Evolutionary conservation across 192 early-diverging fungal species (phyloP).

Genomic region (Phycomyces blakesleeanus): DNA sequence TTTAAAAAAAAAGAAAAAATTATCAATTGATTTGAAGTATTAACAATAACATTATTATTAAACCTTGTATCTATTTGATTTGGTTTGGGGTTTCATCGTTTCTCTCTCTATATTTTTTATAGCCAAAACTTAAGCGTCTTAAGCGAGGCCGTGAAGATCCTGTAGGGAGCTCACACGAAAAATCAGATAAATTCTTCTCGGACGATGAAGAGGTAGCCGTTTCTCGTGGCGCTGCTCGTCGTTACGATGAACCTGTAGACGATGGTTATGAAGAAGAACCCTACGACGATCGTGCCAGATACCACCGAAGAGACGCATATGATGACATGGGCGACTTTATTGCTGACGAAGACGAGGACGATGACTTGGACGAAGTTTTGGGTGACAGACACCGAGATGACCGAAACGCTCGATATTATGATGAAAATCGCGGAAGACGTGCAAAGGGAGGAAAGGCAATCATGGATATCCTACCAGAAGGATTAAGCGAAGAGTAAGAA

Average conservation of each 20-base stretch:
- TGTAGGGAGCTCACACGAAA: constrained; percentile 19
- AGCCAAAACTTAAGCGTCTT: constrained; percentile 65
- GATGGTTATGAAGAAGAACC: constrained; percentile 29
- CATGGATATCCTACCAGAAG: constrained; percentile 25
- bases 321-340: constrained; percentile 52
- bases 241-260: constrained; percentile 41
- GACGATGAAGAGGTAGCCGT: constrained; percentile 64
- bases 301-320: constrained; percentile 32
- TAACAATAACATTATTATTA: no score
- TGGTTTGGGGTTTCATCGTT: no score
- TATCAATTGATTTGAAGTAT: no score
- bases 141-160: constrained; percentile 68
- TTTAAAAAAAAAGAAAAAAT: no score
- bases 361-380: constrained; percentile 33
- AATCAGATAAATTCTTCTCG: constrained; percentile 63
- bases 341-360: constrained; percentile 51
- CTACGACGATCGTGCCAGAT: constrained; percentile 26
- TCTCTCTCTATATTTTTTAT: no score
- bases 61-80: no score
- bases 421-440: constrained; percentile 17
- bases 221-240: constrained; percentile 47
- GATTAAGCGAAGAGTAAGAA: constrained; percentile 23
- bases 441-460: constrained; percentile 24
- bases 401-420: constrained; percentile 34
- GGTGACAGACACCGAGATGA: constrained; percentile 31